phyloP scores from a whole-genome alignment of 345 rosid genomes.

The Punica granatum region DNA sequence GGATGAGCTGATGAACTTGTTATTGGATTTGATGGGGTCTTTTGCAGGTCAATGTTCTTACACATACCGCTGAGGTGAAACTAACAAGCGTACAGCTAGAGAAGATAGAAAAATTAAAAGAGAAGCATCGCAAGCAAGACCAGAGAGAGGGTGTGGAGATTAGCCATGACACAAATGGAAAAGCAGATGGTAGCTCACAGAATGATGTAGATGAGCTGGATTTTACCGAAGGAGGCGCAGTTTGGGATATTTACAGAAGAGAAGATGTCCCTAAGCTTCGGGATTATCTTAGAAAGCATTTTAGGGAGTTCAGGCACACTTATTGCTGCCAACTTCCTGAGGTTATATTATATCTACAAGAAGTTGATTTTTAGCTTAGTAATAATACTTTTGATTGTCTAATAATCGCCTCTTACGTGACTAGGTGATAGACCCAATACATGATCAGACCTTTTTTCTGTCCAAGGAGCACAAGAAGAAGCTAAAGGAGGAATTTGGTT shows the following conservation, averaged over 20 bases:
- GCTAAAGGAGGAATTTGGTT: constrained; percentile 79
- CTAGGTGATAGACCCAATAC: constrained; percentile 64
- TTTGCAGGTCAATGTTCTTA: constrained; percentile 63
- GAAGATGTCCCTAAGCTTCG: constrained; percentile 62
- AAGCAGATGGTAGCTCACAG: constrained; percentile 10
- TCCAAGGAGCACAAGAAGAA: constrained; percentile 45
- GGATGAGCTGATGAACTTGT: background rate
- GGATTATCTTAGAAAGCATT: constrained; percentile 52
- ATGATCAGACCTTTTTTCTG: constrained; percentile 66
- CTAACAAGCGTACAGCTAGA: constrained; percentile 5
- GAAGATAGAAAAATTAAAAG: constrained; percentile 26
- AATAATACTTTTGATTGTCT: background rate
- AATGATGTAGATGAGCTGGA: constrained; percentile 13
- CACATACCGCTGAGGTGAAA: constrained; percentile 45
- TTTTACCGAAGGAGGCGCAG: constrained; percentile 46
- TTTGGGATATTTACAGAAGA: constrained; percentile 76
- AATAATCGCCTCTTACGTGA: background rate
- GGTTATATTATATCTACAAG: constrained; percentile 24
- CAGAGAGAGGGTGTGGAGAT: constrained; percentile 34
- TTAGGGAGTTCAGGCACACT: constrained; percentile 65
- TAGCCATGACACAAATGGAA: constrained; percentile 10
- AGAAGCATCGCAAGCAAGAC: constrained; percentile 45
- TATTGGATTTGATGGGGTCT: background rate
- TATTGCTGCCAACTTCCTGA: constrained; percentile 41
- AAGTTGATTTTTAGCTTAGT: background rate